A percentile compares a stretch with the other conserved stretches of the same genome.
Evolutionary conservation across 2,329 filamentous ascomycete genomes (phyloP).

Genomic region (Ceratocystis cacaofunesta): DNA sequence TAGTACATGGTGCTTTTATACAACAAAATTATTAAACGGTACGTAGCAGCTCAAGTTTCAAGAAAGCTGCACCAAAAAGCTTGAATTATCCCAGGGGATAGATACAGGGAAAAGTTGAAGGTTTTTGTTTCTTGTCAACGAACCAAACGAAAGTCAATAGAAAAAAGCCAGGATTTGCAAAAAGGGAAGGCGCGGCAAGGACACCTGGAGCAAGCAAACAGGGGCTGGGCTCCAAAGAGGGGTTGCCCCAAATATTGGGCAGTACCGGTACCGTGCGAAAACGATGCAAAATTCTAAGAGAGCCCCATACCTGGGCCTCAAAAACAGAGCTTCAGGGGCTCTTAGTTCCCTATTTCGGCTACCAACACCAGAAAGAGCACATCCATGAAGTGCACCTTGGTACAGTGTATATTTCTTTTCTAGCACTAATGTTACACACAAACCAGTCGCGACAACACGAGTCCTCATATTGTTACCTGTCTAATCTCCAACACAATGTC

Average conservation of each 20-base stretch:
- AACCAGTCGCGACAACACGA: neutral
- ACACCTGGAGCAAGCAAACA: slow-evolving; percentile 1
- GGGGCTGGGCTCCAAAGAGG: neutral
- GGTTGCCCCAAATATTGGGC: neutral
- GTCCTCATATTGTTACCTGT: neutral
- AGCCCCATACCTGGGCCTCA: neutral
- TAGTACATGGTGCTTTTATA: neutral
- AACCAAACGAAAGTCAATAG: neutral
- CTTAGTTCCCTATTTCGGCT: neutral
- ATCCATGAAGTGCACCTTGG: neutral
- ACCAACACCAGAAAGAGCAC: too few species aligned
- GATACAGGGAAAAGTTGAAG: neutral
- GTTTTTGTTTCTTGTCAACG: neutral
- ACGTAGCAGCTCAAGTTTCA: slow-evolving; percentile 1
- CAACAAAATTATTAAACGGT: neutral
- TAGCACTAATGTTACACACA: neutral
- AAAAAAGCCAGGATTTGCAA: neutral
- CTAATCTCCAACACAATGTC: neutral
- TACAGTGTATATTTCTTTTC: neutral
- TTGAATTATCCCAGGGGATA: neutral
- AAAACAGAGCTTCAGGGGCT: neutral
- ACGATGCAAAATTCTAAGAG: neutral
- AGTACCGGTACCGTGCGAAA: neutral
- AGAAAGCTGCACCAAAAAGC: neutral
- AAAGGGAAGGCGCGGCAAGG: slow-evolving; percentile 3